phyloP scores from a whole-genome alignment of 2,329 filamentous ascomycete genomes.

The Fusarium hainanense region DNA sequence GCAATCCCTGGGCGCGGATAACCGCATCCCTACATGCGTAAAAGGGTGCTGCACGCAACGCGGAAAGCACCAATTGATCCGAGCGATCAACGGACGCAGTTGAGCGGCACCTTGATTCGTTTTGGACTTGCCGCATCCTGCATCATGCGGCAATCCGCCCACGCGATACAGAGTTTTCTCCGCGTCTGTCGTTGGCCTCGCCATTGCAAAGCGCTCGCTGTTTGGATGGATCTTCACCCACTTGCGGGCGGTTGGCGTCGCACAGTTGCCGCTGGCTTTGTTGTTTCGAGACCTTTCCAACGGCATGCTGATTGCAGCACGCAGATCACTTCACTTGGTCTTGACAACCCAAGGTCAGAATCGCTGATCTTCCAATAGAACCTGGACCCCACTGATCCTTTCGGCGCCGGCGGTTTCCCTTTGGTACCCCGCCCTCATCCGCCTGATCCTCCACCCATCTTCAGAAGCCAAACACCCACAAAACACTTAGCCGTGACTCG shows the following conservation, averaged over 20 bases:
- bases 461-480: conserved; percentile 33
- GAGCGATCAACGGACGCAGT: conserved; percentile 40
- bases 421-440: conserved; percentile 37
- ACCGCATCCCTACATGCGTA: conserved; percentile 21
- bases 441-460: conserved; percentile 33
- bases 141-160: conserved; percentile 34
- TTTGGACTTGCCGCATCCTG: conserved; percentile 36
- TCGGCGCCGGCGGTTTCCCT: conserved; percentile 20
- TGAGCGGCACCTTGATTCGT: conserved; percentile 37
- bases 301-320: conserved; percentile 8
- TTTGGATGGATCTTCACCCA: conserved; percentile 19
- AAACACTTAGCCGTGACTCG: conserved; percentile 21
- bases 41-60: neutral
- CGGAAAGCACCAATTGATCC: conserved; percentile 41
- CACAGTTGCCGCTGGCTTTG: conserved; percentile 19
- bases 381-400: conserved; percentile 25
- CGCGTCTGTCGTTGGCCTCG: conserved; percentile 28
- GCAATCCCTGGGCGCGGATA: conserved; percentile 20
- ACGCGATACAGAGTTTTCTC: conserved; percentile 36
- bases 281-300: conserved; percentile 21
- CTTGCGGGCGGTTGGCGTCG: conserved; percentile 19
- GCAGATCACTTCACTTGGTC: conserved; percentile 12
- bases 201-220: conserved; percentile 11
- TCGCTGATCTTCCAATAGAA: conserved; percentile 17
- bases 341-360: conserved; percentile 2